Conservation (phyloP, 345 rosid species). For the Linum usitatissimum region DNA sequence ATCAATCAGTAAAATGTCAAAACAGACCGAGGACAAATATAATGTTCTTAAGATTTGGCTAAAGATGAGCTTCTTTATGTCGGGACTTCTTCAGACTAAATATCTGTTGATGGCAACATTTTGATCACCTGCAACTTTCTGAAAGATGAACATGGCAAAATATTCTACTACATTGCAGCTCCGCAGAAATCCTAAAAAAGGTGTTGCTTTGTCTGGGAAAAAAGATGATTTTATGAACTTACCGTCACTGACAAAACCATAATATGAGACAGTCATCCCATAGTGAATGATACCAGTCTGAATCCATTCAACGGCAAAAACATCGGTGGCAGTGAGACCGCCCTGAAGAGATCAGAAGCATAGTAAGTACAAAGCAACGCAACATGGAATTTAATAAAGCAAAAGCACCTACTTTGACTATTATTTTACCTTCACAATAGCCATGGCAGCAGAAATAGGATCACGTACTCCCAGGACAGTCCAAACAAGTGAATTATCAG, state of each 20-base stretch:
- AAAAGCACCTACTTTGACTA: background rate
- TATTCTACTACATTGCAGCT: background rate
- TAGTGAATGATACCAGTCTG: conserved; percentile 74
- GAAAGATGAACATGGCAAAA: background rate
- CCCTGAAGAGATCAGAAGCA: conserved; percentile 47
- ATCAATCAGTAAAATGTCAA: background rate
- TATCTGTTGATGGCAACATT: background rate
- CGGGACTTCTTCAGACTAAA: background rate
- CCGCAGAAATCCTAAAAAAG: background rate
- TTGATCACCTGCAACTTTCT: background rate
- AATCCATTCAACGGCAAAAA: conserved; percentile 94
- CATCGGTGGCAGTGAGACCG: conserved; percentile 94
- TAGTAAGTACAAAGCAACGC: conserved; percentile 1
- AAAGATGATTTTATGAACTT: conserved; percentile 16
- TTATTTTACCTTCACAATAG: conserved; percentile 78
- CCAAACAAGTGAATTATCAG: conserved; percentile 97
- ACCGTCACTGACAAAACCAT: conserved; percentile 98
- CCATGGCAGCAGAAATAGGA: conserved; percentile 89
- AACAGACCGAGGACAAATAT: background rate
- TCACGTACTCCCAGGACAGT: conserved; percentile 95
- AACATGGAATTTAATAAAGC: too few relatives aligned
- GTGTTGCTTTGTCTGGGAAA: background rate
- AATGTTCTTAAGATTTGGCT: background rate
- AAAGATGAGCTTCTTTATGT: background rate
- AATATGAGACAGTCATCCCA: conserved; percentile 92